Percentiles rank a stretch among this genome's conserved stretches.
Evolutionary conservation across 495 filamentous ascomycete genomes (phyloP).

Genomic region (Penicillium coprophilum): DNA sequence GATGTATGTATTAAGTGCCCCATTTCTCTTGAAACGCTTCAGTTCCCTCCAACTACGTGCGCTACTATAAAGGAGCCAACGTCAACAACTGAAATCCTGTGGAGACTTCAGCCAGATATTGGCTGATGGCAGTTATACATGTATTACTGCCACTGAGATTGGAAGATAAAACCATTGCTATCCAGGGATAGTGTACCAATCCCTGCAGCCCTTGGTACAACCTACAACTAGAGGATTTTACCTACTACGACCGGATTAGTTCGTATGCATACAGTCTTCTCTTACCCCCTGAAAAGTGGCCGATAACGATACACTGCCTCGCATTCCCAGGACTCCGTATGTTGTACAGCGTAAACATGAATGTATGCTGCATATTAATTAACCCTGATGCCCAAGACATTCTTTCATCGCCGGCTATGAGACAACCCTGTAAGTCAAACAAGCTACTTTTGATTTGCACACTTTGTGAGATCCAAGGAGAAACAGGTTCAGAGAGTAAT

Average conservation of each 20-base stretch:
- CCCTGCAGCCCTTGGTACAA: neutral
- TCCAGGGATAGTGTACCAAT: no score
- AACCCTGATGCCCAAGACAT: neutral
- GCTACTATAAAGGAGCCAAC: no score
- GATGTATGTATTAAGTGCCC: no score
- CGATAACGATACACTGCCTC: neutral
- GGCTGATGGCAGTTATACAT: no score
- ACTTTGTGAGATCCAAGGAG: neutral
- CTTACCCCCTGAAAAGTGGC: neutral
- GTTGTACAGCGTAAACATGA: neutral
- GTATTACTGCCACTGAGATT: no score
- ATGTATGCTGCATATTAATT: neutral
- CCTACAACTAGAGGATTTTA: neutral
- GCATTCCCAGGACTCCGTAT: neutral
- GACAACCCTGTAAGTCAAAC: neutral
- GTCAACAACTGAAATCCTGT: no score
- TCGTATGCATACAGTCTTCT: neutral
- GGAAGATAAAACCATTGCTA: no score
- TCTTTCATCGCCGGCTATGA: neutral
- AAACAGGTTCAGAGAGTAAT: conserved; percentile 27
- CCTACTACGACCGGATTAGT: neutral
- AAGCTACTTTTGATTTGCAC: neutral
- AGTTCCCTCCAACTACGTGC: no score
- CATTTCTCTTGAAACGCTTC: no score
- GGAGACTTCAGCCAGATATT: no score